phyloP scores from a whole-genome alignment of 176 grass and related monocot species.

The Lolium multiflorum region DNA sequence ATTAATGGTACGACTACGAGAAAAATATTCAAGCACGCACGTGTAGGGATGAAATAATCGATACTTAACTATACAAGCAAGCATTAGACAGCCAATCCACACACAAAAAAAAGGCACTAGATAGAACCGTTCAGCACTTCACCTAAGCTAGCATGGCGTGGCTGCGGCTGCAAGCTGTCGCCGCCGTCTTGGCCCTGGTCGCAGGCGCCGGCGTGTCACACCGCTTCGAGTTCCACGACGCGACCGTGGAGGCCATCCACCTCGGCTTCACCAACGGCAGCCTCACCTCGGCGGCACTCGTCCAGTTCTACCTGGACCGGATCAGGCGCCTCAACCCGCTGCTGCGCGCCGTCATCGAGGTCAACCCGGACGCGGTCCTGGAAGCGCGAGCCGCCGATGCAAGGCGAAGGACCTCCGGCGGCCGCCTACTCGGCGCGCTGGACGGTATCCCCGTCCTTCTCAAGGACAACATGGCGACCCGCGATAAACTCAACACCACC shows the following conservation, averaged over 20 bases:
- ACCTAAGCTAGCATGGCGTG: not conserved
- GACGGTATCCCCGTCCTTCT: conserved; percentile 35
- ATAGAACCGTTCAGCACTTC: not conserved
- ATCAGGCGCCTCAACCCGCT: conserved; percentile 55
- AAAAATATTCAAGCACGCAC: no score
- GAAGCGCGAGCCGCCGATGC: conserved; percentile 36
- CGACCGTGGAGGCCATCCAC: conserved; percentile 60
- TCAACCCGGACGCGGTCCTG: conserved; percentile 57
- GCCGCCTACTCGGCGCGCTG: no score
- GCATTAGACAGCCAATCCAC: not conserved
- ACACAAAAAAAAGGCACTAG: no score
- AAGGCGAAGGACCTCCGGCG: not conserved
- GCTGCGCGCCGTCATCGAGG: conserved; percentile 69
- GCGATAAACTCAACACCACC: conserved; percentile 61
- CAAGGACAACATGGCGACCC: conserved; percentile 64
- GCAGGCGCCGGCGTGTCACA: not conserved
- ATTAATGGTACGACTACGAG: no score
- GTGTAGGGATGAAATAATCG: no score
- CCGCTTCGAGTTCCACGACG: conserved; percentile 59
- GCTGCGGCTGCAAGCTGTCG: not conserved
- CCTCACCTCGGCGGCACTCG: conserved; percentile 54
- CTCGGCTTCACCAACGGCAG: conserved; percentile 50
- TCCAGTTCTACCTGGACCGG: conserved; percentile 51
- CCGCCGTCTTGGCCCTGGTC: not conserved
- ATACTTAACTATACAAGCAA: no score